A percentile compares a stretch with the other conserved stretches of the same genome.
phyloP scores from a whole-genome alignment of 306 rosid species.

The Glycine latifolia region DNA sequence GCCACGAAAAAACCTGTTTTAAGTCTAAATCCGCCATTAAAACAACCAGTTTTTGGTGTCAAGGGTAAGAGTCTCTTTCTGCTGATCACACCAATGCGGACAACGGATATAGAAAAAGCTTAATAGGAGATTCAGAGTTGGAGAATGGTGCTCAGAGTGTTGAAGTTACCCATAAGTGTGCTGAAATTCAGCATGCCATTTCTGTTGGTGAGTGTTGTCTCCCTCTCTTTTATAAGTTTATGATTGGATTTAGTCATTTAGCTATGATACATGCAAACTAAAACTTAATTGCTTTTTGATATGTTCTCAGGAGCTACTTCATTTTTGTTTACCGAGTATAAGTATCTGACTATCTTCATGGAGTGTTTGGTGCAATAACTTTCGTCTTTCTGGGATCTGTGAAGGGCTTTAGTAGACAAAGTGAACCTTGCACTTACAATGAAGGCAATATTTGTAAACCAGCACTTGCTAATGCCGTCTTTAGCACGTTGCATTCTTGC shows the following conservation, averaged over 20 bases:
- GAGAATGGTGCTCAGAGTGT: constrained; percentile 59
- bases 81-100: constrained; percentile 25
- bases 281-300: constrained; percentile 18
- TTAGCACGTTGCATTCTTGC: constrained; percentile 68
- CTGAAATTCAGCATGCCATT: constrained; percentile 74
- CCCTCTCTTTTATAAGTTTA: constrained; percentile 1
- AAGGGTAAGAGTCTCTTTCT: constrained; percentile 57
- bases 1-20: not conserved
- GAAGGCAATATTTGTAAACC: constrained; percentile 71
- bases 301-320: constrained; percentile 70
- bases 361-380: constrained; percentile 59
- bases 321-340: constrained; percentile 68
- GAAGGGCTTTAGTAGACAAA: constrained; percentile 72
- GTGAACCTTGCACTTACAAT: constrained; percentile 75
- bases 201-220: constrained; percentile 61
- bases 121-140: constrained; percentile 54
- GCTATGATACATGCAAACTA: not conserved
- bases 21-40: constrained; percentile 55
- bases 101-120: constrained; percentile 47
- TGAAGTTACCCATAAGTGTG: constrained; percentile 64
- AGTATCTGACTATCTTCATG: constrained; percentile 64
- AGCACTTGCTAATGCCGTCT: constrained; percentile 70
- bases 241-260: not conserved
- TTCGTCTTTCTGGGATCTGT: constrained; percentile 76
- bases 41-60: constrained; percentile 64